Base-by-base conservation (phyloP, 2,329 filamentous ascomycete genomes). In the Rhynchosporium graminicola region DNA sequence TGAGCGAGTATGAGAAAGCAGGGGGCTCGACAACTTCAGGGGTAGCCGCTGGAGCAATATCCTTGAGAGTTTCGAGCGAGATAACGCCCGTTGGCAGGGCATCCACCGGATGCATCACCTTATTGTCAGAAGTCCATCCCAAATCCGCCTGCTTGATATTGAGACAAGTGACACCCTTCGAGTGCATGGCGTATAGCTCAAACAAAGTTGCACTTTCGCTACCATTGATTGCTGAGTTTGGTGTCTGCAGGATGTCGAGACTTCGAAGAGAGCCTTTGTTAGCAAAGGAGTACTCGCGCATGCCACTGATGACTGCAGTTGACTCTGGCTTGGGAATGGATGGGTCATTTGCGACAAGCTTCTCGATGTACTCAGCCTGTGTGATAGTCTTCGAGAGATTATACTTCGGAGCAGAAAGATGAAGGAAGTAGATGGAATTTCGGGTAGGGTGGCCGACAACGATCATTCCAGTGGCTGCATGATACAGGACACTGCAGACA, bases 121-220 rank as follows among this genome's bases (percentile, higher is more conserved):
- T 96, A 77, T 92, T 94, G 65, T 97, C 91, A 69, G 87, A 85
- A 69, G 88, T 89, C 93, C 93, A 98, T 36, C 96, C 95, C 55
- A 99, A 81, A 76, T 98, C 94, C 57, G 88, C 86, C 74, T 94
- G 91, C 75, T 90, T 94, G 74, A 99, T 87, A 67, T 87, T 87
- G 59, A 98, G 76, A 71, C 91, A 94, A 20, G 93, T 93, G n/a
- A 98, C 92, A 65, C 95, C 95, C 78, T 92, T 96, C 10, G 95
- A 97, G 76, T 99, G 94, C 89, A 97, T 96, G 38, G 92, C 90
- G 74, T 99, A 99, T 9, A 99, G 82, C 79, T 99, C 95, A 72
- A 99, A 98, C 13, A 97, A 79, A 0, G 88, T 87, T 15, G 86
- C 85, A 67, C 95, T 89, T 20, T 87, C 87, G 26, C 77, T 75